phyloP scores from a whole-genome alignment of 2,329 filamentous ascomycete species.

The Leptosphaerulina australis region DNA sequence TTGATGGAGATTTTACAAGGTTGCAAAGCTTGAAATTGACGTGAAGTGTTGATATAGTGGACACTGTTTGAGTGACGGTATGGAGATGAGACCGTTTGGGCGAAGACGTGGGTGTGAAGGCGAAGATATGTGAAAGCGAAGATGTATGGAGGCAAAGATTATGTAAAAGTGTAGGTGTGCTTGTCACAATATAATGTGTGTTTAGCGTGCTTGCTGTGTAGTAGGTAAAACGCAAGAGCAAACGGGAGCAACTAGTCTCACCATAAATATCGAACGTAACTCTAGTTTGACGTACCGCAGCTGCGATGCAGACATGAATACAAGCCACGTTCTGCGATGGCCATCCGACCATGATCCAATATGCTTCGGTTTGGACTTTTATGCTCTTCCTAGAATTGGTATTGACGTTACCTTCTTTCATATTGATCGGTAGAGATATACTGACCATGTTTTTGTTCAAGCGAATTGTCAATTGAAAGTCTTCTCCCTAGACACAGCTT shows the following conservation, averaged over 20 bases:
- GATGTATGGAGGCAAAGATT: too few relatives aligned
- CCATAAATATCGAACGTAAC: not conserved
- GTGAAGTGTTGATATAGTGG: not conserved
- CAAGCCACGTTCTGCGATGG: too few relatives aligned
- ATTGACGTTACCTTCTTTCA: not conserved
- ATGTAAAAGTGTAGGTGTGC: not conserved
- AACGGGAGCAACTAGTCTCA: not conserved
- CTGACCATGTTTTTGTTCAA: not conserved
- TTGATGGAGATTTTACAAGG: not conserved
- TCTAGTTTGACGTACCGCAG: not conserved
- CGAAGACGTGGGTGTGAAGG: too few relatives aligned
- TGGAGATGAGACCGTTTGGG: not conserved
- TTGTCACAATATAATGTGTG: not conserved
- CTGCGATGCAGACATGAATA: not conserved
- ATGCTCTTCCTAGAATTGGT: not conserved
- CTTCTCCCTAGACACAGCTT: not conserved
- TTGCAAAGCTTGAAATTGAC: not conserved
- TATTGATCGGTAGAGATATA: not conserved
- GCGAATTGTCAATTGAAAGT: not conserved
- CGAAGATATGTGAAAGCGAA: too few relatives aligned
- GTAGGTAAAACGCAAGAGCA: constrained; percentile 5
- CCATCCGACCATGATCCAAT: too few relatives aligned
- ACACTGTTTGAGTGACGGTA: not conserved
- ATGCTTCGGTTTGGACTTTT: too few relatives aligned
- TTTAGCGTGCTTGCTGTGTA: not conserved